Evolutionary conservation across 2,329 filamentous ascomycete species (phyloP), one percentile per base, ranked within the genome.

Genomic region (Colletotrichum tabaci): DNA sequence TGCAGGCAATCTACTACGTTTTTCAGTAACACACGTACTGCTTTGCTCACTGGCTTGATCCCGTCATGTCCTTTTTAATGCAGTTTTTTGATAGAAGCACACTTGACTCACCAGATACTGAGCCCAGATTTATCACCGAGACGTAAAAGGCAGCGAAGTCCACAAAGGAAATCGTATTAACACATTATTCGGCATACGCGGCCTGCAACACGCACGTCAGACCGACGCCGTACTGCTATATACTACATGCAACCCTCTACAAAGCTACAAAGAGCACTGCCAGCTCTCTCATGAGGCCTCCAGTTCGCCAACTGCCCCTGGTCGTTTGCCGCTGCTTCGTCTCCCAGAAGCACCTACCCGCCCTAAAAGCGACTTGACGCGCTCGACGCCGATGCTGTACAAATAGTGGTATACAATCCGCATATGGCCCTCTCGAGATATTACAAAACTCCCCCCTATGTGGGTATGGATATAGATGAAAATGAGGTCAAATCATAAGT

Each of bases 151-250:
- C 35, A 7, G 5, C 4, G 4, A 35, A 55, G 21, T 72, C 63
- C 60, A 67, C 67, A 64, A 72, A 67, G 47, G 63, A 67, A 47
- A 73, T 67, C 71, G 18, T 73, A 73, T 72, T 73, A 72, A 60
- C 71, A 57, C 58, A 73, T 72, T 73, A 73, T 13, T 40, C 60
- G 61, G 58, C 7, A 12, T 46, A 38, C 21, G 35, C 16, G 30
- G 18, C 35, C 40, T 30, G 15, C 58, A 42, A n/a, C 16, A 56
- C 21, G 26, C 18, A 16, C 42, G 12, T 42, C 52, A 23, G 42
- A 15, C 66, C 47, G 61, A 50, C 46, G 26, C 44, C 58, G 58
- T 67, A 55, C 67, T 21, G 7, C 61, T 66, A 44, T 72, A 61
- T 61, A 52, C 60, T 66, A 57, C 53, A 68, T 61, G 47, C 21